phyloP scores from a whole-genome alignment of 208 protist genomes.

The Leishmania amazonensis region DNA sequence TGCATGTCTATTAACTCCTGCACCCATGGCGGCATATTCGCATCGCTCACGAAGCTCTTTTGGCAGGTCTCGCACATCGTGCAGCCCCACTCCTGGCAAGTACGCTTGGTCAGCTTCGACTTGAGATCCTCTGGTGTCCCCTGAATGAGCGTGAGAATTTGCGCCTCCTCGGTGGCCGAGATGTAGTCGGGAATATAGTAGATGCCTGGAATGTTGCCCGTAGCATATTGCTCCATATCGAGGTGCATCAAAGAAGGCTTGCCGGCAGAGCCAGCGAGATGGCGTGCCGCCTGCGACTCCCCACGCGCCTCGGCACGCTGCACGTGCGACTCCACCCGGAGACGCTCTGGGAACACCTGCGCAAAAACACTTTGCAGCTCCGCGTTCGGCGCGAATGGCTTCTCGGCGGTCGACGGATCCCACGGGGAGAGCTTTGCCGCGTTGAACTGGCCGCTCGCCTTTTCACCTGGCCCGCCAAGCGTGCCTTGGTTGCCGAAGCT shows the following conservation, averaged over 20 bases:
- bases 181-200: slow-evolving; percentile 93
- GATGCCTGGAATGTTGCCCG: slow-evolving; percentile 67
- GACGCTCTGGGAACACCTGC: slow-evolving; percentile 68
- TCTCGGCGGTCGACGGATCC: slow-evolving; percentile 29
- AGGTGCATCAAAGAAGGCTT: slow-evolving; percentile 40
- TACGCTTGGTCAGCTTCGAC: slow-evolving; percentile 81
- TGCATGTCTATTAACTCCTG: slow-evolving; percentile 82
- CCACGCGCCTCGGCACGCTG: slow-evolving; percentile 27
- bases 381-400: slow-evolving; percentile 42
- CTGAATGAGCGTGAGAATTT: slow-evolving; percentile 63
- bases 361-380: slow-evolving; percentile 66
- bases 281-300: background rate
- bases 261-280: slow-evolving; percentile 1
- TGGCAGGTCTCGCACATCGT: slow-evolving; percentile 87
- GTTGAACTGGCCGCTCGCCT: slow-evolving; percentile 67
- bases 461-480: background rate
- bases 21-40: slow-evolving; percentile 89
- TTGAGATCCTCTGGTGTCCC: slow-evolving; percentile 78
- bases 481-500: background rate
- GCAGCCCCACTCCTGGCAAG: slow-evolving; percentile 91
- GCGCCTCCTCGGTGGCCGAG: slow-evolving; percentile 68
- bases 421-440: slow-evolving; percentile 82
- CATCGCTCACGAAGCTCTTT: slow-evolving; percentile 87
- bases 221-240: slow-evolving; percentile 62
- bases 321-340: slow-evolving; percentile 63